A percentile compares a stretch with the other conserved stretches of the same genome.
phyloP scores from a whole-genome alignment of 2,329 filamentous ascomycete genomes.

The Penicillium sclerotiorum region DNA sequence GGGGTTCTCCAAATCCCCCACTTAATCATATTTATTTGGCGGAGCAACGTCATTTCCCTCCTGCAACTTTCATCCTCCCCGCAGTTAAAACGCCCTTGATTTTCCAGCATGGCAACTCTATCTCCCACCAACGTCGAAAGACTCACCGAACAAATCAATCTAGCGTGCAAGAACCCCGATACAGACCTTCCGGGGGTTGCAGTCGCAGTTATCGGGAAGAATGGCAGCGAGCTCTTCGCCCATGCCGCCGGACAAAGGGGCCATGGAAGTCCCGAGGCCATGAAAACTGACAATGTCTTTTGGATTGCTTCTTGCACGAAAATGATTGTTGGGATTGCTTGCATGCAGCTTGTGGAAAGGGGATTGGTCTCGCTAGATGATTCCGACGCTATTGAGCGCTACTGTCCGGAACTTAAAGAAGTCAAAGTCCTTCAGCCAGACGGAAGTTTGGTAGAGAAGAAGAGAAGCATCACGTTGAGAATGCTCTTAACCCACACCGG shows the following conservation, averaged over 20 bases:
- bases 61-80: no score
- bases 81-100: no score
- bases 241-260: conserved; percentile 7
- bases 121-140: neutral
- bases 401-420: conserved; percentile 48
- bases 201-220: neutral
- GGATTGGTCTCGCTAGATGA: conserved; percentile 48
- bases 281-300: conserved; percentile 62
- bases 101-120: no score
- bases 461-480: conserved; percentile 56
- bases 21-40: no score
- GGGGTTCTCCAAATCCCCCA: no score
- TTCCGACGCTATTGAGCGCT: conserved; percentile 38
- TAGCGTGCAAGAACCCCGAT: conserved; percentile 12
- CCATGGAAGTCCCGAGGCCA: conserved; percentile 46
- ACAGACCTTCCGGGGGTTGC: neutral
- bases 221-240: neutral
- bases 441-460: conserved; percentile 45
- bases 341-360: conserved; percentile 53
- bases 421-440: conserved; percentile 45
- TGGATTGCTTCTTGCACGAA: conserved; percentile 60
- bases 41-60: no score
- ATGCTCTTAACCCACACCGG: conserved; percentile 58
- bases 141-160: neutral
- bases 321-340: conserved; percentile 47